Percentiles rank a stretch among this genome's conserved stretches.
phyloP scores from a whole-genome alignment of 176 grass and related monocot species.

The Eleusine indica region DNA sequence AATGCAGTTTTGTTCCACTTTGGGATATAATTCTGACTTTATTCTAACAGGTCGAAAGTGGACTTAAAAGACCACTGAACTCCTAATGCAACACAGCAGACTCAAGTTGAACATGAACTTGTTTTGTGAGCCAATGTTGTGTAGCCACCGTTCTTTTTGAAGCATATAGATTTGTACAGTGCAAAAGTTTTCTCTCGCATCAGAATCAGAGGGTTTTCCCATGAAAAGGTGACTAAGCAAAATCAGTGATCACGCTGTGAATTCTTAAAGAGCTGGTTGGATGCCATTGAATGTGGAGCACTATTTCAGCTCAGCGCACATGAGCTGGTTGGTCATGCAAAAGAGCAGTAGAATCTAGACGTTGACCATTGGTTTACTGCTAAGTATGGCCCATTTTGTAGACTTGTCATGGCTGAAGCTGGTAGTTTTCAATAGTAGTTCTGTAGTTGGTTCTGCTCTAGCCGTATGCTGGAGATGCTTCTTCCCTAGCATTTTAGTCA shows the following conservation, averaged over 20 bases:
- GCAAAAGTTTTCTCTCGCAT: constrained; percentile 7
- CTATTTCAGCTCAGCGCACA: background rate
- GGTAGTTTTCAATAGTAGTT: background rate
- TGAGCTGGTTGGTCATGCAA: constrained; percentile 4
- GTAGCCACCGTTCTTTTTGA: constrained; percentile 14
- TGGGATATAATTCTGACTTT: background rate
- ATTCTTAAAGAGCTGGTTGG: constrained; percentile 27
- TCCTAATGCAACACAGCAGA: constrained; percentile 18
- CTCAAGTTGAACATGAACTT: constrained; percentile 8
- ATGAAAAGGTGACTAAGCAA: constrained; percentile 19
- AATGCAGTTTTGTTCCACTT: constrained; percentile 4
- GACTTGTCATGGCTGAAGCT: constrained; percentile 1
- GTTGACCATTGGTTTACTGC: constrained; percentile 11
- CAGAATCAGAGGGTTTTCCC: background rate
- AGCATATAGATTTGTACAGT: constrained; percentile 42
- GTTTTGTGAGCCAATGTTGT: constrained; percentile 22
- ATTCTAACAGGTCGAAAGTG: constrained; percentile 53
- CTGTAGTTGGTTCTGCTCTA: background rate
- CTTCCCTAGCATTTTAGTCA: constrained; percentile 17
- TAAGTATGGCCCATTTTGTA: constrained; percentile 20
- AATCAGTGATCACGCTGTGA: background rate
- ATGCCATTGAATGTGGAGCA: constrained; percentile 17
- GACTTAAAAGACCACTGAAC: constrained; percentile 62
- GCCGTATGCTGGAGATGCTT: background rate
- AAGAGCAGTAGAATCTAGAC: background rate